A percentile compares a stretch with the other conserved stretches of the same genome.
These are phyloP conservation scores for Apiospora aurea DNA, from an alignment of 2,329 filamentous ascomycete genomes.

Conservation along the genomic window DNA sequence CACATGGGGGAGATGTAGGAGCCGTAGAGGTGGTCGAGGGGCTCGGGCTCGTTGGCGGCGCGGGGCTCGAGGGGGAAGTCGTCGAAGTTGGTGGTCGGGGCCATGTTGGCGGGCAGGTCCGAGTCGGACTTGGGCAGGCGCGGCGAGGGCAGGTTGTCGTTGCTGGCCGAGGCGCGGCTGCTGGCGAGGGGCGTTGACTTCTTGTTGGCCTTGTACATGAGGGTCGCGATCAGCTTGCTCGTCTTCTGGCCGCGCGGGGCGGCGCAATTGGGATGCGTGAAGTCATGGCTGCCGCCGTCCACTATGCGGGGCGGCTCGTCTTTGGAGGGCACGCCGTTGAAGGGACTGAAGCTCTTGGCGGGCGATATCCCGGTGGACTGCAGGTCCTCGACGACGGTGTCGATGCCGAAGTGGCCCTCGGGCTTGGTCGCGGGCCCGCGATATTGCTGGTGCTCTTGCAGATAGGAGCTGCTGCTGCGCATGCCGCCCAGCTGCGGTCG, in stretches of 20 bases:
- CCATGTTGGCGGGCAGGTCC: conserved; percentile 61
- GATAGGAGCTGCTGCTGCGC: conserved; percentile 68
- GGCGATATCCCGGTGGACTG: conserved; percentile 47
- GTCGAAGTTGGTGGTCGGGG: conserved; percentile 65
- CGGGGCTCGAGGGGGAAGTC: conserved; percentile 67
- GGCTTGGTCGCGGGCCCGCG: conserved; percentile 59
- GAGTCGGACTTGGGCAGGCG: conserved; percentile 46
- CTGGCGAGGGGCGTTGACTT: neutral
- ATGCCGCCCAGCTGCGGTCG: conserved; percentile 57
- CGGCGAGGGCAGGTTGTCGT: conserved; percentile 45
- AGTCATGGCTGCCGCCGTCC: conserved; percentile 67
- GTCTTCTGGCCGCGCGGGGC: conserved; percentile 55
- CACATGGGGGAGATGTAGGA: conserved; percentile 71
- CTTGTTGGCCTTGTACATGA: conserved; percentile 64
- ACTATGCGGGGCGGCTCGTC: conserved; percentile 66
- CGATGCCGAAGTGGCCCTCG: conserved; percentile 67
- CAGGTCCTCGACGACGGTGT: conserved; percentile 68
- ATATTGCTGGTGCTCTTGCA: conserved; percentile 70
- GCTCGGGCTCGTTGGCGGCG: conserved; percentile 59
- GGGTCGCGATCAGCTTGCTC: conserved; percentile 65
- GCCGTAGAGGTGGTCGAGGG: conserved; percentile 70
- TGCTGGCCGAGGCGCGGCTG: conserved; percentile 37
- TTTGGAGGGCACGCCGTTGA: conserved; percentile 67
- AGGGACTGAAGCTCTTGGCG: conserved; percentile 54
- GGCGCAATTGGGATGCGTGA: conserved; percentile 70